Evolutionary conservation across 1,284 basidiomycete species (phyloP), one percentile per base, ranked within the genome.

Genomic region (Ganoderma resinaceum): DNA sequence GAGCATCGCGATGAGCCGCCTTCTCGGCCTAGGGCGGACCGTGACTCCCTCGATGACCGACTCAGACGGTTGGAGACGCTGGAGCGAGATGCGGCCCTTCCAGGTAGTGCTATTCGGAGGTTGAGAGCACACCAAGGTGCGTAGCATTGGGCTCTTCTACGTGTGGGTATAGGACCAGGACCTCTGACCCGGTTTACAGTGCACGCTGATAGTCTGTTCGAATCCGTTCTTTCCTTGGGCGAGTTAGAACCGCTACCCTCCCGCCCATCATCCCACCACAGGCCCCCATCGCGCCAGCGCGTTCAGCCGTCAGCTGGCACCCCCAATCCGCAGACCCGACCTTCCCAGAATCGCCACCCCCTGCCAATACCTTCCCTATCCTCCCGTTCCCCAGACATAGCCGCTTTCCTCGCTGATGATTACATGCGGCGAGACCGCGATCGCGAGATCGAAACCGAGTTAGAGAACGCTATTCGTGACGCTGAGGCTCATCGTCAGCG

Each of bases 391-490:
- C 29, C 64, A 35, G 37, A 55, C 8, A 9, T 52, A 29, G 33
- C 55, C 40, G 8, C 64, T 2, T 57, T 35, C 8, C 46, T 61
- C 20, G 62, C 18, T 2, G 52, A 62, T 29, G 63, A 62, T 1
- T 53, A 26, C 26, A 55, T 42, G 61, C 43, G 42, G 29, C 62
- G 63, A 8, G 58, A 62, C 8, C 62, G 63, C 23, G 70, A 68
- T 26, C 62, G 64, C 31, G 55, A 64, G 20, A 46, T 62, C 2
- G n/a, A 60, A 35, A 42, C 57, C 14, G 53, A 67, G 18, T 26
- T 70, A 18, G 66, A 69, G n/a, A 58, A 61, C 20, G 65, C 67
- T 14, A 31, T 70, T n/a, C 71, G 69, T 9, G 69, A 72, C 20
- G 53, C 64, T 3, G 67, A 72, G 9, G 69, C 42, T 4, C 71